Percentiles rank a stretch among this genome's conserved stretches.
phyloP scores from a whole-genome alignment of 2,329 filamentous ascomycete species.

The Lecanicillium sp. region DNA sequence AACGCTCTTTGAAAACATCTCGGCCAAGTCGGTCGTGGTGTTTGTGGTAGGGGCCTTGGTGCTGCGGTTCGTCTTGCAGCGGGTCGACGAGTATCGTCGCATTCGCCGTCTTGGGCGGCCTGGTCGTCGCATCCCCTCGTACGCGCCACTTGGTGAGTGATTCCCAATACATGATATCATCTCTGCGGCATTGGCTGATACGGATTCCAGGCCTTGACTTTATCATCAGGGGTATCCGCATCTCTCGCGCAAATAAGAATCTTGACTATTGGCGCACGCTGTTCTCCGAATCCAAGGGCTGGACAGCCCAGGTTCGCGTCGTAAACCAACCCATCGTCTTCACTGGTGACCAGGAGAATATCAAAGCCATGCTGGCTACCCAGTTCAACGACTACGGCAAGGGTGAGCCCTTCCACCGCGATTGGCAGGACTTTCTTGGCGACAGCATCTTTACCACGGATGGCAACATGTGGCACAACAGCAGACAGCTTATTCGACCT shows the following conservation, averaged over 20 bases:
- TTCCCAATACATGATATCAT: too few relatives aligned
- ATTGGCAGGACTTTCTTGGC: constrained; percentile 73
- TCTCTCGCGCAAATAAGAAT: constrained; percentile 38
- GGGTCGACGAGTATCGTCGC: constrained; percentile 15
- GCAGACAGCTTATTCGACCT: constrained; percentile 72
- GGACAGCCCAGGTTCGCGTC: constrained; percentile 52
- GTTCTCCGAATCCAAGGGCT: constrained; percentile 35
- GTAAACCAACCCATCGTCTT: constrained; percentile 55
- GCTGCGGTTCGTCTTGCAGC: constrained; percentile 26
- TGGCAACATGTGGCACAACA: constrained; percentile 68
- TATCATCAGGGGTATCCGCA: constrained; percentile 29
- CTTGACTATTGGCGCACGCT: constrained; percentile 51
- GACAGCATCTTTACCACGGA: constrained; percentile 75
- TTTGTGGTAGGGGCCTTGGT: constrained; percentile 28
- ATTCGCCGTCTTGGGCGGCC: too few relatives aligned
- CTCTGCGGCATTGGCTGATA: too few relatives aligned
- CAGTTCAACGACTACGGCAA: constrained; percentile 83
- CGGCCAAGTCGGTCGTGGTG: constrained; percentile 29
- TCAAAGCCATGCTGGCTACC: constrained; percentile 82
- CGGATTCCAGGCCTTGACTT: too few relatives aligned
- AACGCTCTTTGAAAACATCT: constrained; percentile 33
- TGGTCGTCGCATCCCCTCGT: too few relatives aligned
- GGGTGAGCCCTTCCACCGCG: constrained; percentile 62
- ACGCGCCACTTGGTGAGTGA: too few relatives aligned
- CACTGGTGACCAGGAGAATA: constrained; percentile 79